Evolutionary conservation across 2,329 filamentous ascomycete species (phyloP), one percentile per base, ranked within the genome.

Genomic region (Phialemonium atrogriseum): DNA sequence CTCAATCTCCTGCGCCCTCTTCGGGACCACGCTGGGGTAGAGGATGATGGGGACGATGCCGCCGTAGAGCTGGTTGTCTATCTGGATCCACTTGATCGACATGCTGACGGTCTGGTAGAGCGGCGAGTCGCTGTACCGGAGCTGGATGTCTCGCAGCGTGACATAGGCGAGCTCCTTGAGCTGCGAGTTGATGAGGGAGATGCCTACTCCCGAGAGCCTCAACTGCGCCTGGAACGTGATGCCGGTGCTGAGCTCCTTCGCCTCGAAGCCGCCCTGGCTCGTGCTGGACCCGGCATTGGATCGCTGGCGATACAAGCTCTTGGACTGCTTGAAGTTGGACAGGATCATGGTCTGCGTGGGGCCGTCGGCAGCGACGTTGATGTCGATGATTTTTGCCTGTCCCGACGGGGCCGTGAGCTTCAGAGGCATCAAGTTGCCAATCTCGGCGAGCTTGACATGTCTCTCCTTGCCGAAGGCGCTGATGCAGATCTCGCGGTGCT

Each of bases 41-140:
- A 98, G 68, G 18, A 98, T 77, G 61, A 98, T 94, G 0, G 91
- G 91, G 68, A 98, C 98, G 45, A 98, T 88, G 16, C 93, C 91
- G 17, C 93, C 93, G 49, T 98, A 98, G 10, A 98, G 74, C 56
- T 98, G 91, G 47, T 98, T 98, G 59, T 98, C 91, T 46, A 98
- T 84, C 58, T 98, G 91, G 17, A 98, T 91, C 93, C 93, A 98
- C 56, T 98, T 96, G 53, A 96, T 81, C 0, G 86, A 84, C 30
- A 91, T 67, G 28, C 85, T 89, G 39, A 95, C 60, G 1, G 87
- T 96, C 58, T 98, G 91, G 51, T 94, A 94, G 11, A 95, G 66
- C 12, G 79, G 74, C n/a, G 91, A 96, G 49, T 98, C 91, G 34
- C 79, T 86, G 57, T 91, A 94, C 39, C 88, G 87, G 41, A 98